Percentiles rank a stretch among this genome's conserved stretches.
Evolutionary conservation across 768 basidiomycete genomes (phyloP).

Genomic region (Auriscalpium vulgare): DNA sequence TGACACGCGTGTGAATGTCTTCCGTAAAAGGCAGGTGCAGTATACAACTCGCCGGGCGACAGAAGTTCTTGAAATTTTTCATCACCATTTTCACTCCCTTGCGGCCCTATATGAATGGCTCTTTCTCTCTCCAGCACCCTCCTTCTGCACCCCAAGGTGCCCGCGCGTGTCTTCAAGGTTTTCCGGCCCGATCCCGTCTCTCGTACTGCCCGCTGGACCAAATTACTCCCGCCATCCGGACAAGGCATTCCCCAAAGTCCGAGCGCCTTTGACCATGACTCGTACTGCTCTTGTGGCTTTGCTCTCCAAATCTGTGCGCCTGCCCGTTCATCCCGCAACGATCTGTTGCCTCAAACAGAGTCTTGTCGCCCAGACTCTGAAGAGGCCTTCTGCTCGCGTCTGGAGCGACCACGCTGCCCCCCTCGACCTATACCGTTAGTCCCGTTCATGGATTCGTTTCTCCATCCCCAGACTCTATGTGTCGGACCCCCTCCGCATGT

Average conservation of each 20-base stretch:
- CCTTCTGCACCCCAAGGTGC: not conserved
- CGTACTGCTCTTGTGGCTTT: too few relatives aligned
- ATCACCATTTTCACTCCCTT: slow-evolving; percentile 8
- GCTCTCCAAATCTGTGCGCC: too few relatives aligned
- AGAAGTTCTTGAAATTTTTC: slow-evolving; percentile 17
- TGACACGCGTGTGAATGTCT: slow-evolving; percentile 7
- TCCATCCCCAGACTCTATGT: not conserved
- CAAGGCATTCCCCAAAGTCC: not conserved
- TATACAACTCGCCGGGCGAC: slow-evolving; percentile 1
- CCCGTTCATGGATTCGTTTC: not conserved
- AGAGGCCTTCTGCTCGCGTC: not conserved
- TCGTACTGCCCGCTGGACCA: too few relatives aligned
- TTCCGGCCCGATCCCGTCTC: too few relatives aligned
- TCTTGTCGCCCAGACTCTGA: not conserved
- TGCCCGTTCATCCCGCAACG: too few relatives aligned
- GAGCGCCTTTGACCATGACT: too few relatives aligned
- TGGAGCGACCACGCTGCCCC: not conserved
- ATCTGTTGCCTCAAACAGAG: not conserved
- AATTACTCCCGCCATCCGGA: too few relatives aligned
- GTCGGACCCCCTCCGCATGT: not conserved
- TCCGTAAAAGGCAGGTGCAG: slow-evolving; percentile 6
- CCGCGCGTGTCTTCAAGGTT: too few relatives aligned
- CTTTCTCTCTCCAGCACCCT: not conserved
- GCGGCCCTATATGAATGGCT: slow-evolving; percentile 9
- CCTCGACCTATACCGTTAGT: not conserved